phyloP scores from a whole-genome alignment of 2,329 filamentous ascomycete genomes.

The Beauveria australis region DNA sequence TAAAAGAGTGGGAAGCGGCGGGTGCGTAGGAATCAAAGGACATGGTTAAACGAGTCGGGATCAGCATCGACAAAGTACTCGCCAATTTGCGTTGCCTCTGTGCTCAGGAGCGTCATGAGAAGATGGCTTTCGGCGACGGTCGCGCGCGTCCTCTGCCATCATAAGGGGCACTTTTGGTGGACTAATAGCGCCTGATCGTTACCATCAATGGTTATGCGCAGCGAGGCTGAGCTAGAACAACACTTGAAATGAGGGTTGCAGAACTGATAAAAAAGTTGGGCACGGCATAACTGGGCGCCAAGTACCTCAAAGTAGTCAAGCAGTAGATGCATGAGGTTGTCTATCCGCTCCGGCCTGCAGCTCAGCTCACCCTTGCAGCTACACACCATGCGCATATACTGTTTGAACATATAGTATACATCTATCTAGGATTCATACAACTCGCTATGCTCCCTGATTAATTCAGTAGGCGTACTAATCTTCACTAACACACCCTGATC shows the following conservation, averaged over 20 bases:
- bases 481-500: background rate
- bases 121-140: conserved; percentile 14
- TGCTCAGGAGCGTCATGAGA: conserved; percentile 12
- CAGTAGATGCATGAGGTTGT: background rate
- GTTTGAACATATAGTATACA: too few species aligned
- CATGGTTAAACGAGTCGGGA: conserved; percentile 25
- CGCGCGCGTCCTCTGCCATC: background rate
- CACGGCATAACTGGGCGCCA: background rate
- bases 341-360: too few species aligned
- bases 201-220: background rate
- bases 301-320: background rate
- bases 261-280: background rate
- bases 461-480: background rate
- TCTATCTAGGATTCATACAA: background rate
- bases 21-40: conserved; percentile 27
- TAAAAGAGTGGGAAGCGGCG: conserved; percentile 28
- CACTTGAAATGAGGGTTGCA: background rate
- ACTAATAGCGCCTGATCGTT: background rate
- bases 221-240: background rate
- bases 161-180: background rate
- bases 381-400: too few species aligned
- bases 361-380: too few species aligned
- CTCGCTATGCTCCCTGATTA: background rate
- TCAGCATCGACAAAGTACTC: conserved; percentile 32
- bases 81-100: conserved; percentile 13